Evolutionary conservation across 495 filamentous ascomycete species (phyloP).

Genomic region (Aspergillus indologenus): DNA sequence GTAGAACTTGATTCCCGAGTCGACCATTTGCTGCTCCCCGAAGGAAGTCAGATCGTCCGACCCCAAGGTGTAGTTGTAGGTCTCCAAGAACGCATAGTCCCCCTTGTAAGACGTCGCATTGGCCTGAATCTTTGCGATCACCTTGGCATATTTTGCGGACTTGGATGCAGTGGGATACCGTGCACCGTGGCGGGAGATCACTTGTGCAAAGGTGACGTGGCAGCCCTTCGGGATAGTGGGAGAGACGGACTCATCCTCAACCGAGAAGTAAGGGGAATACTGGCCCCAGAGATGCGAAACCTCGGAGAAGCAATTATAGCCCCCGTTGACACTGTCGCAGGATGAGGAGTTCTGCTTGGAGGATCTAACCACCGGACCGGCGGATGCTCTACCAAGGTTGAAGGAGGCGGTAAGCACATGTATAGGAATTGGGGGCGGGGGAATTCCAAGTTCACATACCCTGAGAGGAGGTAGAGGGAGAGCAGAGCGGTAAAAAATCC

Average conservation of each 20-base stretch:
- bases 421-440: not conserved
- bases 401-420: too few relatives aligned
- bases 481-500: slow-evolving; percentile 9
- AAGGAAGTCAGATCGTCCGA: slow-evolving; percentile 70
- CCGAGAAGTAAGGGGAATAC: slow-evolving; percentile 78
- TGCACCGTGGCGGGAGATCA: slow-evolving; percentile 81
- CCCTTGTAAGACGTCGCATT: slow-evolving; percentile 52
- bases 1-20: slow-evolving; percentile 74
- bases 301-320: slow-evolving; percentile 59
- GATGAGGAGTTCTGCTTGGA: slow-evolving; percentile 1
- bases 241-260: slow-evolving; percentile 54
- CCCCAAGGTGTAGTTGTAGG: slow-evolving; percentile 71
- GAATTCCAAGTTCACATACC: slow-evolving; percentile 13
- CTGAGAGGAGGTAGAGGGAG: slow-evolving; percentile 13
- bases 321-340: slow-evolving; percentile 59
- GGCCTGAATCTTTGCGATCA: slow-evolving; percentile 59
- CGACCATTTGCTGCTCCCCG: slow-evolving; percentile 69
- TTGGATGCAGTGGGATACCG: slow-evolving; percentile 70
- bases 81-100: slow-evolving; percentile 60
- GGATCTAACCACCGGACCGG: not conserved
- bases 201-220: slow-evolving; percentile 70
- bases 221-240: slow-evolving; percentile 58
- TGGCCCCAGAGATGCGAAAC: slow-evolving; percentile 78
- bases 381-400: slow-evolving; percentile 9
- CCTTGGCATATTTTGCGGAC: slow-evolving; percentile 49